Percentiles rank a stretch among this genome's conserved stretches.
Evolutionary conservation across 2,329 filamentous ascomycete species (phyloP).

Genomic region (Triangularia verruculosa): DNA sequence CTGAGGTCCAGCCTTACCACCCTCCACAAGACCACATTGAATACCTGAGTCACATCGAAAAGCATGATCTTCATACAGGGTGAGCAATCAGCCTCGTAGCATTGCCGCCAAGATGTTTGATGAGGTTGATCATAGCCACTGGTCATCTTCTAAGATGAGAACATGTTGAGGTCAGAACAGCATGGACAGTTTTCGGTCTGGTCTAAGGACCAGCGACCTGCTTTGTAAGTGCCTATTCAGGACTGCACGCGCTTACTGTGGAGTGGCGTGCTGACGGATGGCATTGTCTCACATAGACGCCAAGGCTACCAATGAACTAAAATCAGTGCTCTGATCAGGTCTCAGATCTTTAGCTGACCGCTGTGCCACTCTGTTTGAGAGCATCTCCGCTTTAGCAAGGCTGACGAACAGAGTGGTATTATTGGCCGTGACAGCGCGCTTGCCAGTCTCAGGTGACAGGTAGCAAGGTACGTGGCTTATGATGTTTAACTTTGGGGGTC

Average conservation of each 20-base stretch:
- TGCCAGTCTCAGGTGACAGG: neutral
- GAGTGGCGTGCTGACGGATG: neutral
- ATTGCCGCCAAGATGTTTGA: too few relatives aligned
- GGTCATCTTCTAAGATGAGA: too few relatives aligned
- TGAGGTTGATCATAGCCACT: too few relatives aligned
- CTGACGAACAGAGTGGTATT: neutral
- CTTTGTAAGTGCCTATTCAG: neutral
- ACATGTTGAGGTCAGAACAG: too few relatives aligned
- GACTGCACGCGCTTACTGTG: neutral
- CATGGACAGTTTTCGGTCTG: neutral
- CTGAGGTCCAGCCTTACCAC: too few relatives aligned
- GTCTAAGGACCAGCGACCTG: neutral
- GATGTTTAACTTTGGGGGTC: neutral
- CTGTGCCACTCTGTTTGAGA: neutral
- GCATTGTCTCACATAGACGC: neutral
- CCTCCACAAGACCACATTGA: too few relatives aligned
- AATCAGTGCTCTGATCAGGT: neutral
- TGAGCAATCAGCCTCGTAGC: too few relatives aligned
- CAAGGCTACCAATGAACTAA: neutral
- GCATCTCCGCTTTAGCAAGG: neutral
- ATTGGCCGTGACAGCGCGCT: neutral
- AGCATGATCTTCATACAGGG: too few relatives aligned
- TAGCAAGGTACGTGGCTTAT: neutral
- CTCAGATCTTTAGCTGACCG: neutral
- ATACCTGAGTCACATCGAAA: too few relatives aligned